Conservation (phyloP, 202 grass and related monocot genomes). For the Zizania palustris region DNA sequence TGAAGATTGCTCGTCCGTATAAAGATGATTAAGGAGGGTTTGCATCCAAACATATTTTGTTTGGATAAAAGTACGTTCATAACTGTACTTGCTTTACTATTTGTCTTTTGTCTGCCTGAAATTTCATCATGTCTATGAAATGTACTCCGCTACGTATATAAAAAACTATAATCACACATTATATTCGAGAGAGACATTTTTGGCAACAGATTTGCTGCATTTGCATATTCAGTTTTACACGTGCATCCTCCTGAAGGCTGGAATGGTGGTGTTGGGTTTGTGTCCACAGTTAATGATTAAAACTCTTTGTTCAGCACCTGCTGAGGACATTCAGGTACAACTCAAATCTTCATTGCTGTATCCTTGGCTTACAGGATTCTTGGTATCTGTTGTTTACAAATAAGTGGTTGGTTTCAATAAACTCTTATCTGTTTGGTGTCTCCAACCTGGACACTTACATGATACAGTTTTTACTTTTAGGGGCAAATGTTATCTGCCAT, state of each 20-base stretch:
- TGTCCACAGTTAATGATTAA: slow-evolving; percentile 91
- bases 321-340: slow-evolving; percentile 77
- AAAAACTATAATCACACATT: neutral
- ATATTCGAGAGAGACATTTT: neutral
- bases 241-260: slow-evolving; percentile 82
- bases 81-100: neutral
- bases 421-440: neutral
- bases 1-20: neutral
- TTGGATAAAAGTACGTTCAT: neutral
- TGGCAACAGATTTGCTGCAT: slow-evolving; percentile 2
- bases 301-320: slow-evolving; percentile 70
- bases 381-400: neutral
- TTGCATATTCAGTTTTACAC: slow-evolving; percentile 23
- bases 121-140: neutral
- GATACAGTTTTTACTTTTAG: slow-evolving; percentile 4
- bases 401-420: neutral
- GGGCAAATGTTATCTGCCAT: slow-evolving; percentile 12
- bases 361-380: neutral
- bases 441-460: slow-evolving; percentile 14
- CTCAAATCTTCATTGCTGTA: neutral
- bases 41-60: neutral
- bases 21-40: neutral
- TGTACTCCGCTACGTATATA: neutral
- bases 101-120: slow-evolving; percentile 20
- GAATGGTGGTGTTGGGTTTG: slow-evolving; percentile 92